Evolutionary conservation across 2,329 filamentous ascomycete genomes (phyloP), one percentile per base, ranked within the genome.

Genomic region (Albophoma yamanashiensis): DNA sequence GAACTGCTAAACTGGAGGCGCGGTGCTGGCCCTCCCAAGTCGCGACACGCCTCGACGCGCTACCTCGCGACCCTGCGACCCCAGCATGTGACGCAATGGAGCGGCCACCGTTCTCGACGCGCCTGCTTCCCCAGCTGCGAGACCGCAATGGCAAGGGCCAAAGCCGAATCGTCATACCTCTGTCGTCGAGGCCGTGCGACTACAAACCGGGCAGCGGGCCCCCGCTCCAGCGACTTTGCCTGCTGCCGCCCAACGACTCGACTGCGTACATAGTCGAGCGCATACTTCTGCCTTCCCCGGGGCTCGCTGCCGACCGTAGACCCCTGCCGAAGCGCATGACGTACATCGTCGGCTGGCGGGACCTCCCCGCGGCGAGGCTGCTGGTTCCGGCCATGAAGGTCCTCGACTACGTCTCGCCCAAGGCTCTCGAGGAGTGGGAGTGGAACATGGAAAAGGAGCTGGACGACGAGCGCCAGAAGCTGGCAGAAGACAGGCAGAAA

Each of bases 361-460:
- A 85, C 61, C 68, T 79, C 0, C 81, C 81, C 0, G 75, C 76
- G 0, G 81, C 79, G 45, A 74, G 76, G 22, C 69, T 79, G 55
- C 65, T 78, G 3, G 73, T 85, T 2, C 77, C 74, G 64, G 66
- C 78, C 65, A 73, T 76, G 73, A 59, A 75, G 62, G 75, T 85
- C 7, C 73, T 81, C 15, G 79, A 86, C 39, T 87, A 85, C 62
- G 83, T 87, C 9, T 85, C 84, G 0, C 79, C 80, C 2, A 72
- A 75, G 14, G 76, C 75, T 12, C 65, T 85, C 3, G 85, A 88
- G 67, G 76, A 83, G 0, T 88, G 79, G 74, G 83, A 86, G 63
- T 78, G 76, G 58, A 67, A 73, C 2, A 70, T 75, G 17, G 75
- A 76, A 57, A 71, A 78, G 27, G 72, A 76, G 60, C 69, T 75